Conservation (phyloP, 192 early-diverging fungal genomes). For the Coemansia pectinata region DNA sequence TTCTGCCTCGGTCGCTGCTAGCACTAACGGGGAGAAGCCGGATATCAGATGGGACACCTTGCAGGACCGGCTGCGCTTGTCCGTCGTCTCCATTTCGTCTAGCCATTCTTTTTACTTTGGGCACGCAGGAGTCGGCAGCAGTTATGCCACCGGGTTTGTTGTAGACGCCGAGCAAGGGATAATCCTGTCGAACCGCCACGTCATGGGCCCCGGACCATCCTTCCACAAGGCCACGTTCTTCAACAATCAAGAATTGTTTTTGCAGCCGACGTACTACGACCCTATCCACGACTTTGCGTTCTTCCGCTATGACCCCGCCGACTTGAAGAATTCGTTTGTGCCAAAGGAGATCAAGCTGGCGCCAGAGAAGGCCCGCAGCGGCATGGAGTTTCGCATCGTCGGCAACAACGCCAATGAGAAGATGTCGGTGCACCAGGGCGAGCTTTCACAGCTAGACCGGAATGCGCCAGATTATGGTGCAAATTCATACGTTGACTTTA, state of each 20-base stretch:
- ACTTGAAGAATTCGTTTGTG: slow-evolving; percentile 47
- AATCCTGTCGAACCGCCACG: slow-evolving; percentile 74
- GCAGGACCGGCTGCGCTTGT: slow-evolving; percentile 21
- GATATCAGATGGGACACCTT: slow-evolving; percentile 26
- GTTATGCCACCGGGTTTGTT: slow-evolving; percentile 67
- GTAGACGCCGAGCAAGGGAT: slow-evolving; percentile 71
- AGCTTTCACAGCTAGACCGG: slow-evolving; percentile 70
- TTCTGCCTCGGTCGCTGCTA: not conserved
- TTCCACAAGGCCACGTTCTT: slow-evolving; percentile 66
- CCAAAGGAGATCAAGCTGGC: slow-evolving; percentile 54
- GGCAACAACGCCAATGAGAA: slow-evolving; percentile 80
- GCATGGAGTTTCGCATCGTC: slow-evolving; percentile 71
- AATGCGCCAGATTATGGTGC: slow-evolving; percentile 63
- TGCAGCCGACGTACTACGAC: slow-evolving; percentile 71
- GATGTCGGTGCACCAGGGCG: slow-evolving; percentile 72
- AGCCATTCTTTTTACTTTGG: slow-evolving; percentile 3
- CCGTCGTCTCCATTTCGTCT: slow-evolving; percentile 10
- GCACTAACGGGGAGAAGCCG: not conserved
- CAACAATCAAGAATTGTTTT: slow-evolving; percentile 67
- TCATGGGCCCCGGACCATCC: slow-evolving; percentile 67
- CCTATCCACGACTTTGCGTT: slow-evolving; percentile 84
- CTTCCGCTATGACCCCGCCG: slow-evolving; percentile 68
- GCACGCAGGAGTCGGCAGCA: not conserved
- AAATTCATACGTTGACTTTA: slow-evolving; percentile 62
- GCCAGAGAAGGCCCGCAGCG: slow-evolving; percentile 68